phyloP scores from a whole-genome alignment of 1,284 basidiomycete species.

The Sporisorium graminicola region DNA sequence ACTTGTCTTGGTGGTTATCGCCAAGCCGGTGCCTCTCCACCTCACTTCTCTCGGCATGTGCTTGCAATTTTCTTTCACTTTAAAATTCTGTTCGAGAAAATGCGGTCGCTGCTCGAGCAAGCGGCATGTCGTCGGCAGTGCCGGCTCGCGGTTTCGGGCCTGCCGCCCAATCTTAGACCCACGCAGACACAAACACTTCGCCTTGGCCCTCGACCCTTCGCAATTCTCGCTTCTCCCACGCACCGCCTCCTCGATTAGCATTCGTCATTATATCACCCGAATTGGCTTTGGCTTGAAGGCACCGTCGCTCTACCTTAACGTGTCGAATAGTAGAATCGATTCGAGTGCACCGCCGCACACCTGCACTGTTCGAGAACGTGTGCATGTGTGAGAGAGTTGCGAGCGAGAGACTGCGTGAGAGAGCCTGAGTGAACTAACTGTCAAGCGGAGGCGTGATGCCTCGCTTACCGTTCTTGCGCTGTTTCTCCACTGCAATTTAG shows the following conservation, averaged over 20 bases:
- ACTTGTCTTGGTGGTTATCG: not conserved
- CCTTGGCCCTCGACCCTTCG: not conserved
- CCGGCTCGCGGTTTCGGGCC: too few relatives aligned
- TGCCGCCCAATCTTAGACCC: not conserved
- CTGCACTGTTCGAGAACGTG: too few relatives aligned
- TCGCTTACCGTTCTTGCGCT: too few relatives aligned
- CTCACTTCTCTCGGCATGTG: conserved; percentile 1
- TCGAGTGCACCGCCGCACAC: too few relatives aligned
- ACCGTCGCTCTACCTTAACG: too few relatives aligned
- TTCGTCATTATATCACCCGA: conserved; percentile 6
- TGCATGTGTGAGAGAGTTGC: too few relatives aligned
- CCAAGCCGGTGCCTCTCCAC: not conserved
- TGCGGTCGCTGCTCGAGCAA: not conserved
- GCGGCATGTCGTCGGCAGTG: conserved; percentile 1
- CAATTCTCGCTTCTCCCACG: not conserved
- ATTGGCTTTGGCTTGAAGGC: too few relatives aligned
- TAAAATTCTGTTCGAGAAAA: not conserved
- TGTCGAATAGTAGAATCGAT: too few relatives aligned
- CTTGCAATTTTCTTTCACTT: not conserved
- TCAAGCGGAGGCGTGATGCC: too few relatives aligned
- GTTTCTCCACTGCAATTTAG: not conserved
- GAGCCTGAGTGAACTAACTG: not conserved
- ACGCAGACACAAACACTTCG: too few relatives aligned
- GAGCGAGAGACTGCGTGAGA: too few relatives aligned
- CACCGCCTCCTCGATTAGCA: not conserved